These are phyloP conservation scores for Penicillium sp. DNA, from an alignment of 2,329 filamentous ascomycete genomes.

Conservation along the genomic window DNA sequence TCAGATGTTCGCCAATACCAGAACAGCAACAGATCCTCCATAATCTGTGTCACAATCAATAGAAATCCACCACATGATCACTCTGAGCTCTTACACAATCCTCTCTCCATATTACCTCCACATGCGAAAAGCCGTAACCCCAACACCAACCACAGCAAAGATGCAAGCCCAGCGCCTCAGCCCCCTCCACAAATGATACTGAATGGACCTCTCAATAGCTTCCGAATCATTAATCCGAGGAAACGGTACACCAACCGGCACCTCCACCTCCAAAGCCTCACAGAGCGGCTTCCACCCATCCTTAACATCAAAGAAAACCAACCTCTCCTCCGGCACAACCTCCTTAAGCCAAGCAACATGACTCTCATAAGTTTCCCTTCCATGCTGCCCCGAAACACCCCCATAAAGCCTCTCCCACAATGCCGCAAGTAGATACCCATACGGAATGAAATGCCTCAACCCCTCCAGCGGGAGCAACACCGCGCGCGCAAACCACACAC, in stretches of 20 bases:
- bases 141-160: slow-evolving; percentile 18
- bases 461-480: slow-evolving; percentile 26
- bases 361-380: slow-evolving; percentile 14
- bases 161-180: slow-evolving; percentile 30
- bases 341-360: slow-evolving; percentile 28
- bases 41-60: not conserved
- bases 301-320: slow-evolving; percentile 38
- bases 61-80: not conserved
- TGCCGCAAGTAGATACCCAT: slow-evolving; percentile 11
- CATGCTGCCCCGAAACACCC: slow-evolving; percentile 7
- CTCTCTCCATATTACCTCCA: not conserved
- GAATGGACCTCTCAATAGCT: slow-evolving; percentile 18
- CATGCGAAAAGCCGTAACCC: slow-evolving; percentile 5
- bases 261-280: slow-evolving; percentile 40
- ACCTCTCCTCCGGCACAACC: slow-evolving; percentile 29
- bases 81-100: not conserved
- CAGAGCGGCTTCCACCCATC: slow-evolving; percentile 50
- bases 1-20: not conserved
- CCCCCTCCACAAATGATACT: slow-evolving; percentile 26
- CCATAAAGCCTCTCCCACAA: slow-evolving; percentile 26
- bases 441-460: slow-evolving; percentile 25
- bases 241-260: slow-evolving; percentile 37
- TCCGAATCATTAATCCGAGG: slow-evolving; percentile 39
- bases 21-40: not conserved
- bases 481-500: slow-evolving; percentile 19